These are phyloP conservation scores for Mentha longifolia DNA, from an alignment of 257 asterid genomes.

Conservation along the genomic window DNA sequence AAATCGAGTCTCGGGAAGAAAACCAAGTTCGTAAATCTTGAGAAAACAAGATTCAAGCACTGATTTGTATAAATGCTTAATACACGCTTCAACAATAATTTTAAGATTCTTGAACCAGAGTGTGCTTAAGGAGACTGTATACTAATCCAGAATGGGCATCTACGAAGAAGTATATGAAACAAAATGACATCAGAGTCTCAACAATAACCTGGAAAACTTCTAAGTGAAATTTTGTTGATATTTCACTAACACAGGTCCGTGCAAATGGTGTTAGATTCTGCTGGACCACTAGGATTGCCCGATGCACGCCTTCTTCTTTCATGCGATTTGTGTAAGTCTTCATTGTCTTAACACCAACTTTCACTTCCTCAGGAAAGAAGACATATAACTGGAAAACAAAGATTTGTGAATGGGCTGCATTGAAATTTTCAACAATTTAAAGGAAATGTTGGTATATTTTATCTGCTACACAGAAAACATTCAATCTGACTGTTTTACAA, in stretches of 20 bases:
- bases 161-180: constrained; percentile 18
- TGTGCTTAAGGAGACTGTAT: neutral
- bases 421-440: constrained; percentile 6
- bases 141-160: neutral
- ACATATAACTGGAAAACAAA: constrained; percentile 64
- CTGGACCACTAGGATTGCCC: constrained; percentile 79
- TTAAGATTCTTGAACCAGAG: constrained; percentile 9
- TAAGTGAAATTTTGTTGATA: constrained; percentile 75
- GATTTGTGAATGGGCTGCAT: neutral
- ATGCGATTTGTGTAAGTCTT: constrained; percentile 71
- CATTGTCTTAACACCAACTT: constrained; percentile 80
- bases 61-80: neutral
- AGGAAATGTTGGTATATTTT: neutral
- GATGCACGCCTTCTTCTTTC: constrained; percentile 67
- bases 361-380: constrained; percentile 77
- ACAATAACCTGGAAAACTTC: constrained; percentile 81
- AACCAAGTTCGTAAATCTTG: neutral
- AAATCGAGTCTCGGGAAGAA: neutral
- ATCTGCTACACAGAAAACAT: neutral
- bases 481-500: neutral
- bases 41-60: neutral
- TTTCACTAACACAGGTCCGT: constrained; percentile 62
- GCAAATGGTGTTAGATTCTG: constrained; percentile 79
- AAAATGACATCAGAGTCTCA: constrained; percentile 21
- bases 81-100: neutral